Conservation (phyloP, 2,329 filamentous ascomycete species). For the Chrysoporthe cubensis region DNA sequence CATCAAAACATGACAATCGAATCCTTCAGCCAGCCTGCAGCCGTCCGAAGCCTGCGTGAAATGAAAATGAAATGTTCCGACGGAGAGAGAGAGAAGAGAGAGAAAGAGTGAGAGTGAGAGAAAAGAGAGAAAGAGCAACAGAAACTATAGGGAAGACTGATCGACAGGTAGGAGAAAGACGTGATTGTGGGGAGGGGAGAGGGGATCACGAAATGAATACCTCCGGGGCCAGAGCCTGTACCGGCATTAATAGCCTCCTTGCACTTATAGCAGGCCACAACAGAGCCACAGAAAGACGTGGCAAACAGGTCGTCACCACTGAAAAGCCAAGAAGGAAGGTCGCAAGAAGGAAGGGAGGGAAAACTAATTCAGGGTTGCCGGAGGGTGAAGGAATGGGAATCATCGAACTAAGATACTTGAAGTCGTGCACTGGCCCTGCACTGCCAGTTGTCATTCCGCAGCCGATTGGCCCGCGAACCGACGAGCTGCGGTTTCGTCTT, state of each 20-base stretch:
- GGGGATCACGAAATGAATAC: not conserved
- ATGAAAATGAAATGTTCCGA: not conserved
- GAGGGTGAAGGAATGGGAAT: conserved; percentile 4
- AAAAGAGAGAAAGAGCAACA: not conserved
- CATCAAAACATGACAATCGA: conserved; percentile 24
- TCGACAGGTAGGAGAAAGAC: not conserved
- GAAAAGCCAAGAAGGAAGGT: too few relatives aligned
- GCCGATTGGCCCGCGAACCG: conserved; percentile 17
- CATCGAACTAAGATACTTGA: not conserved
- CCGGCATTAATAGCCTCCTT: not conserved
- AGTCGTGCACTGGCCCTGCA: conserved; percentile 17
- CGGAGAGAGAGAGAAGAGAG: too few relatives aligned
- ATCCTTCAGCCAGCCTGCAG: conserved; percentile 7
- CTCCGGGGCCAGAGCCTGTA: not conserved
- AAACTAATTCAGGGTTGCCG: not conserved
- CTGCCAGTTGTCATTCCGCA: conserved; percentile 17
- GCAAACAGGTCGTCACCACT: not conserved
- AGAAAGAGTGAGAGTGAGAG: not conserved
- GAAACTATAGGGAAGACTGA: not conserved
- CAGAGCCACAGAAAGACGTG: not conserved
- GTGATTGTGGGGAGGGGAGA: not conserved
- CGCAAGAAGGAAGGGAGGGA: not conserved
- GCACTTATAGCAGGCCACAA: conserved; percentile 10
- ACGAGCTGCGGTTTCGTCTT: not conserved
- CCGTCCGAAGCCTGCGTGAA: not conserved